Evolutionary conservation across 345 rosid species (phyloP).

Genomic region (Litchi chinensis): DNA sequence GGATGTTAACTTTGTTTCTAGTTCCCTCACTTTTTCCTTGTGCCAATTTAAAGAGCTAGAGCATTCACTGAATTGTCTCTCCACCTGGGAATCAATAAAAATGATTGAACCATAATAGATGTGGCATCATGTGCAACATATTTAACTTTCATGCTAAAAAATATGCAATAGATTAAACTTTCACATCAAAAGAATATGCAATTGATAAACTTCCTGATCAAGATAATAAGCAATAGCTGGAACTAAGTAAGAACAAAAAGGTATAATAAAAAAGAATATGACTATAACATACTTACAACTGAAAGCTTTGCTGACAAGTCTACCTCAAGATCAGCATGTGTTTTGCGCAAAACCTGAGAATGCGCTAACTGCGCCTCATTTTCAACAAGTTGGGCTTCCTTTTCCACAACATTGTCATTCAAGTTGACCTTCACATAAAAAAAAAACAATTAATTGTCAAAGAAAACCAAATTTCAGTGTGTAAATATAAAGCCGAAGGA

Average conservation of each 20-base stretch:
- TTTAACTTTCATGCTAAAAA: conserved; percentile 1
- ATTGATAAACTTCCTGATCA: neutral
- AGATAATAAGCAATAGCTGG: neutral
- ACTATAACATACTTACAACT: too few species aligned
- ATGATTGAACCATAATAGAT: too few species aligned
- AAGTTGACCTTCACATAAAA: conserved; percentile 56
- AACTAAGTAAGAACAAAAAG: too few species aligned
- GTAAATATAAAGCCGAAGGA: neutral
- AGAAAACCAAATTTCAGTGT: neutral
- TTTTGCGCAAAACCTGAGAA: conserved; percentile 35
- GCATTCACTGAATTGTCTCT: too few species aligned
- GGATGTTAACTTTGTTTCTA: too few species aligned
- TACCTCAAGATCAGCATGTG: too few species aligned
- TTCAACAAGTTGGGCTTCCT: conserved; percentile 67
- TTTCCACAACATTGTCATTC: conserved; percentile 62
- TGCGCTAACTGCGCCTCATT: conserved; percentile 70
- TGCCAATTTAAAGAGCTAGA: too few species aligned
- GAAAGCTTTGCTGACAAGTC: too few species aligned
- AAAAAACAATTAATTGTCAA: conserved; percentile 1
- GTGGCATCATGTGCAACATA: neutral
- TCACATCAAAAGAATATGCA: neutral
- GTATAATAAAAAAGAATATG: too few species aligned
- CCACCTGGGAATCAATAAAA: too few species aligned
- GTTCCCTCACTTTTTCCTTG: too few species aligned
- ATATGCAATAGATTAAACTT: conserved; percentile 1